Base-by-base conservation (phyloP, 805 yeast species). In the Schizosaccharomyces cryophilus region DNA sequence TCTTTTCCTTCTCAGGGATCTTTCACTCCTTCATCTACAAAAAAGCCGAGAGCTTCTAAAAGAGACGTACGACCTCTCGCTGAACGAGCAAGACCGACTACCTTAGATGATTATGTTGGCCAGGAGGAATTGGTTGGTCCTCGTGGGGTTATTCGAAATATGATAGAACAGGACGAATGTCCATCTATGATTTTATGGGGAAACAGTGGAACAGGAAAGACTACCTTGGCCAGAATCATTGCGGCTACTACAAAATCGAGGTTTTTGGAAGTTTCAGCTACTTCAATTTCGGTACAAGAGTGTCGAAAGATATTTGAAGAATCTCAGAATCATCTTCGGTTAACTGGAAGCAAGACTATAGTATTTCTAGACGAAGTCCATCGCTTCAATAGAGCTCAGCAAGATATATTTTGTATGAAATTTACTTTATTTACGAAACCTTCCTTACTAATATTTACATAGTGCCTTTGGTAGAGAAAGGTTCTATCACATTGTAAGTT, bases 131-230 rank as follows among this genome's bases (percentile, higher is more conserved):
- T 93, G 2, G 74, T 90, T 4, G 84, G 85, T 0, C 66, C 70
- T 9, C 95, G 59, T 35, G 67, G 96, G 0, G 73, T 82, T 2
- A 72, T 90, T 2, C 72, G 80, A 31, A 82, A 82, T 56, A 85
- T 85, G 63, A 75, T 89, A 1, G 75, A 77, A 45, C 61, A 58
- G 4, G 73, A 68, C 30, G 59, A 63, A 7, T 65, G 72, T 6
- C 96, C 96, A 0, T 87, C 96, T 0, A 77, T 93, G 80, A 80
- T 93, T 1, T 72, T 93, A 4, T 85, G 93, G 85, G 99, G 99
- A 0, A 95, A 95, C 0, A 95, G 96, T 1, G 98, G 98, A 0
- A 89, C 87, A 2, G 93, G 75, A 0, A 93, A 93, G 68, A 93
- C 98, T 0, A 84, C 96, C 0, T 69, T 93, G 31, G 93, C 95